Evolutionary conservation across 371 early-diverging fungal species (phyloP).

Genomic region (Entomophthora muscae): DNA sequence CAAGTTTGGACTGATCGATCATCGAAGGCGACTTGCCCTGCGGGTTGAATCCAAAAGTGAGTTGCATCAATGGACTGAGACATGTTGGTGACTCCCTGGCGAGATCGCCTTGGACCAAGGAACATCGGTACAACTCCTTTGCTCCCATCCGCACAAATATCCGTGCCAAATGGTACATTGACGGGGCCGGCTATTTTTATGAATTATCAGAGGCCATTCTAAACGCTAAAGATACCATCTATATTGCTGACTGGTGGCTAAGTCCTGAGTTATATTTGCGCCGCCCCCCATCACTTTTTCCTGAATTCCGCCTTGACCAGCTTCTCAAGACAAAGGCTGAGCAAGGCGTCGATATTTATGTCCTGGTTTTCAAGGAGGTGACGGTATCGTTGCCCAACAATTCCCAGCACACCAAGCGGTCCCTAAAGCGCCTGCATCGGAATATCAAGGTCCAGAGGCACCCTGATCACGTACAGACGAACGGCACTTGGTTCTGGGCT

Average conservation of each 20-base stretch:
- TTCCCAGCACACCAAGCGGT: constrained; percentile 67
- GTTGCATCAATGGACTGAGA: constrained; percentile 40
- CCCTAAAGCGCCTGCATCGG: constrained; percentile 53
- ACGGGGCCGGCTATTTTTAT: constrained; percentile 70
- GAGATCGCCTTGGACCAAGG: constrained; percentile 46
- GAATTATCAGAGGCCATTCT: constrained; percentile 62
- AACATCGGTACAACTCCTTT: constrained; percentile 59
- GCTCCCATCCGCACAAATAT: constrained; percentile 54
- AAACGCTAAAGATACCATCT: constrained; percentile 53
- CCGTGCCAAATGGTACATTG: constrained; percentile 55
- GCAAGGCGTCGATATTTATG: constrained; percentile 77
- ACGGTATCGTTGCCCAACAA: constrained; percentile 58
- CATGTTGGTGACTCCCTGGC: constrained; percentile 32
- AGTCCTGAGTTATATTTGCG: constrained; percentile 68
- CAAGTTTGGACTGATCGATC: constrained; percentile 28
- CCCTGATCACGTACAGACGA: constrained; percentile 54
- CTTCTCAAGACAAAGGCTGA: constrained; percentile 64
- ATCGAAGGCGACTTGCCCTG: constrained; percentile 40
- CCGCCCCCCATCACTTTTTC: constrained; percentile 50
- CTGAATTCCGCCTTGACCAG: constrained; percentile 69
- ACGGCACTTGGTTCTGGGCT: constrained; percentile 68
- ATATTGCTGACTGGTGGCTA: constrained; percentile 88
- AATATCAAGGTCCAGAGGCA: constrained; percentile 76
- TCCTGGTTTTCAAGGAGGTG: constrained; percentile 82
- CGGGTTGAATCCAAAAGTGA: constrained; percentile 40